Evolutionary conservation across 768 basidiomycete genomes (phyloP), one percentile per base, ranked within the genome.

Genomic region (Tricholoma sp.): DNA sequence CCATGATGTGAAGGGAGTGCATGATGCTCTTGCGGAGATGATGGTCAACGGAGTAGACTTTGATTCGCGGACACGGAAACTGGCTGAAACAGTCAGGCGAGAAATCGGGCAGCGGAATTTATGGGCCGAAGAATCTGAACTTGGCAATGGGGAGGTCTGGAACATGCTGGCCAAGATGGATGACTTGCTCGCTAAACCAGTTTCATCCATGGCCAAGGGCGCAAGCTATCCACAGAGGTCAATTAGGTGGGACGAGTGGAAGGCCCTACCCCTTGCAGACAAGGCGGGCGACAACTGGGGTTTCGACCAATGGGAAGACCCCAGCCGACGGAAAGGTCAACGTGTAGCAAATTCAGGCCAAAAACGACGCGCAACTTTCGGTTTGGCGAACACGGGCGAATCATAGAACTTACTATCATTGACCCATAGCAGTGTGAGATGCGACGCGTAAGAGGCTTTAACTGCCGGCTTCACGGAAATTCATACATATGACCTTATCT

Each of bases 1-100:
- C 75, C 82, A 82, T n/a, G 92, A 96, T 72, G 72, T 94, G 34
- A 78, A 80, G 47, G 90, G 88, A 24, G 85, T 94, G 0, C 81
- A 81, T 53, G 79, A 82, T 18, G 83, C 86, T 5, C 70, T 96
- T 16, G 79, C 85, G 57, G 94, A 95, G 68, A 95, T 97, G 93
- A 70, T 74, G 21, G 76, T 84, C 37, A 92, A 94, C 62, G 90
- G 89, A 12, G 84, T 96, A 11, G 78, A 76, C 34, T 71, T 81
- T 41, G 85, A 94, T 64, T 66, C 65, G 14, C 74, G 72, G 39
- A 94, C 91, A 1, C 78, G 81, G 10, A 73, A 73, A 24, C 66
- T 93, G 16, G 78, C 86, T 11, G 88, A 89, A 57, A 74, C 64
- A 14, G 74, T 94, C 18, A 77, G 89, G 31, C 74, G 82, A 54